Conservation (phyloP, 805 yeast genomes). For the Kregervanrija delftensis region DNA sequence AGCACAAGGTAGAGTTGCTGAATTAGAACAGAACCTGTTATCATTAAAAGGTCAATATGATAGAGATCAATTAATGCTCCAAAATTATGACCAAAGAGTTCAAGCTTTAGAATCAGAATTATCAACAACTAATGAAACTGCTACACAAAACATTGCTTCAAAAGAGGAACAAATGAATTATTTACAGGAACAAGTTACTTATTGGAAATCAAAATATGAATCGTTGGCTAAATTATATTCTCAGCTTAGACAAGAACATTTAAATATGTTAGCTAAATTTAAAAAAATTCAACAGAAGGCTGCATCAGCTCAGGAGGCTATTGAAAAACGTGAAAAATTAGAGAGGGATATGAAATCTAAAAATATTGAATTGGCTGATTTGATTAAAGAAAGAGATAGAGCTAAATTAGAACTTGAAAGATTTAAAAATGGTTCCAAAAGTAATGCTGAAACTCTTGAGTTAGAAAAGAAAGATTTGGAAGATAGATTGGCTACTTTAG, state of each 20-base stretch:
- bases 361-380: conserved; percentile 80
- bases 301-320: conserved; percentile 82
- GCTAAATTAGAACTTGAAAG: conserved; percentile 79
- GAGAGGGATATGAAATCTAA: conserved; percentile 82
- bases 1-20: conserved; percentile 72
- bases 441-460: conserved; percentile 58
- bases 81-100: conserved; percentile 83
- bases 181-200: conserved; percentile 65
- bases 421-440: conserved; percentile 54
- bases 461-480: conserved; percentile 57
- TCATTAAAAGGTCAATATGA: conserved; percentile 76
- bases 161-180: conserved; percentile 66
- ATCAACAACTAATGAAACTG: conserved; percentile 49
- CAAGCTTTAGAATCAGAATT: conserved; percentile 74
- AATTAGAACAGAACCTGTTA: conserved; percentile 73
- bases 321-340: conserved; percentile 71
- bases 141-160: conserved; percentile 65
- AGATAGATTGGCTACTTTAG: conserved; percentile 50
- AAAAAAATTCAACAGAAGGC: conserved; percentile 83
- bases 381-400: conserved; percentile 83
- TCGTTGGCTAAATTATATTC: conserved; percentile 83
- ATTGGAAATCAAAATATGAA: conserved; percentile 85
- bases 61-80: conserved; percentile 73
- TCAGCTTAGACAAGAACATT: conserved; percentile 86
- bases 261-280: conserved; percentile 67